A percentile compares a stretch with the other conserved stretches of the same genome.
These are phyloP conservation scores for Boletus edulis DNA, from an alignment of 768 basidiomycete genomes.

Conservation along the genomic window DNA sequence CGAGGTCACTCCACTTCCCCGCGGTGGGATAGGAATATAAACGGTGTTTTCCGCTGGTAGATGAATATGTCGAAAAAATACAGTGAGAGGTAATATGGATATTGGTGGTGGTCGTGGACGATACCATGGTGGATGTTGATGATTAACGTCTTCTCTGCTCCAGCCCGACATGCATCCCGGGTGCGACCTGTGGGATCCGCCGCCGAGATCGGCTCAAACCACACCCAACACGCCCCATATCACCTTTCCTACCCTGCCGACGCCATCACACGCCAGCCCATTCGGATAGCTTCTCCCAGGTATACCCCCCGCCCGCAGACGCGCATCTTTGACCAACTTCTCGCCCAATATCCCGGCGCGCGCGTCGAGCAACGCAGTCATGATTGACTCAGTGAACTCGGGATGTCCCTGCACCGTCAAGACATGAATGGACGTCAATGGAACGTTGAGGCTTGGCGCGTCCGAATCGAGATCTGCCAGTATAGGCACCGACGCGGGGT, in stretches of 20 bases:
- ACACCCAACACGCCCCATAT: slow-evolving; percentile 48
- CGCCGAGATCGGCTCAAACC: no score
- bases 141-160: no score
- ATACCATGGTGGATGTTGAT: no score
- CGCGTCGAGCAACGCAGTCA: slow-evolving; percentile 50
- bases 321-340: slow-evolving; percentile 41
- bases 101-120: no score
- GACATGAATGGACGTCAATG: slow-evolving; percentile 60
- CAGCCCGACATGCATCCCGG: no score
- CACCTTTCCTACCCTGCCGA: slow-evolving; percentile 37
- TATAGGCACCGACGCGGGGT: slow-evolving; percentile 4
- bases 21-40: no score
- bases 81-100: no score
- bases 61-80: no score
- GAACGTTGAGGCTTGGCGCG: slow-evolving; percentile 11
- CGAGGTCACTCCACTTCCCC: no score
- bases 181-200: no score
- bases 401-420: slow-evolving; percentile 90
- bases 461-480: slow-evolving; percentile 5
- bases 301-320: slow-evolving; percentile 26
- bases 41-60: no score
- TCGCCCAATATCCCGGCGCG: slow-evolving; percentile 51
- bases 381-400: slow-evolving; percentile 70
- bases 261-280: slow-evolving; percentile 43
- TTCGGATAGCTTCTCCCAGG: slow-evolving; percentile 25